phyloP scores from a whole-genome alignment of 208 protist genomes.

The Trypanosomatidae sp. region DNA sequence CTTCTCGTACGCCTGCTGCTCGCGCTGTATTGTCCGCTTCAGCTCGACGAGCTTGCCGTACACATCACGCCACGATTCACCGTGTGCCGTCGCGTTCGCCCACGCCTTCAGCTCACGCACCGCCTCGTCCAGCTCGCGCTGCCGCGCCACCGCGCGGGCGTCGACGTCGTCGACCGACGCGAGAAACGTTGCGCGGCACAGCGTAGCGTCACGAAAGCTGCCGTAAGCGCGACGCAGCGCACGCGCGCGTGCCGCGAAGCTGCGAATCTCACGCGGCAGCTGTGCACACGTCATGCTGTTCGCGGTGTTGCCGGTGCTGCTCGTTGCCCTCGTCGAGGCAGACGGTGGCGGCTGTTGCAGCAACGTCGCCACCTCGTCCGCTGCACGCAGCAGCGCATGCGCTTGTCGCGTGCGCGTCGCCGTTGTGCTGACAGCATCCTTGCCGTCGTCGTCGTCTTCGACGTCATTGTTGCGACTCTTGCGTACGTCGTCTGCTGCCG shows the following conservation, averaged over 20 bases:
- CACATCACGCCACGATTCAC: conserved; percentile 68
- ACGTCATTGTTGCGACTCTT: conserved; percentile 3
- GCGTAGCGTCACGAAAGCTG: conserved; percentile 48
- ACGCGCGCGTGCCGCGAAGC: conserved; percentile 39
- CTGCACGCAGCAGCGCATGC: neutral
- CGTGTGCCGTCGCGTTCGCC: conserved; percentile 36
- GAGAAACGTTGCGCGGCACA: conserved; percentile 70
- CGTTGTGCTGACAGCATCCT: conserved; percentile 1
- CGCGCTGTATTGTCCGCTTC: conserved; percentile 45
- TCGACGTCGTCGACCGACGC: conserved; percentile 28
- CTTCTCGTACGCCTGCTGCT: conserved; percentile 4
- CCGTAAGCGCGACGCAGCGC: conserved; percentile 44
- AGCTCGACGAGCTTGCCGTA: conserved; percentile 60
- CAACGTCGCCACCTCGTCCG: neutral
- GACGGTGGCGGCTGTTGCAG: too few relatives aligned
- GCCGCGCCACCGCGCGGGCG: conserved; percentile 42
- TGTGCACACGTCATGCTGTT: conserved; percentile 15
- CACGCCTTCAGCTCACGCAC: conserved; percentile 64
- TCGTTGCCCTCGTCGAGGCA: too few relatives aligned
- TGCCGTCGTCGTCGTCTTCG: too few relatives aligned
- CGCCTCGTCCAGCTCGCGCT: conserved; percentile 60
- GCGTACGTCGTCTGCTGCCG: too few relatives aligned
- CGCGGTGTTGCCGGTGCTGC: too few relatives aligned
- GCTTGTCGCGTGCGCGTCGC: conserved; percentile 3
- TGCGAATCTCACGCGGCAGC: conserved; percentile 18